Conservation (phyloP, 106 monocot species). For the Allium cepa region DNA sequence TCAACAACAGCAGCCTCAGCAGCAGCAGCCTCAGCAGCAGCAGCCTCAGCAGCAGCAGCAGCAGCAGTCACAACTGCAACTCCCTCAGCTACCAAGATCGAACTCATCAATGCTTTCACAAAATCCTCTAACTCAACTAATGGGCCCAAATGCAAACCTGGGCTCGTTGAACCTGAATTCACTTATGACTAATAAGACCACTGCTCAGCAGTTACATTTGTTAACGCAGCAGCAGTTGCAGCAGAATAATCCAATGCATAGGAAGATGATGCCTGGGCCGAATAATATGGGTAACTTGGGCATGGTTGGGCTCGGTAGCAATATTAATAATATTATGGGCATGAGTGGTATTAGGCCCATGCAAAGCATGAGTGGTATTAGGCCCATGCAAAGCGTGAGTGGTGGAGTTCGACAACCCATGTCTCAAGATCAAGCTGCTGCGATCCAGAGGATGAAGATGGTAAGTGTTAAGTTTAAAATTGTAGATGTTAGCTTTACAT, state of each 20-base stretch:
- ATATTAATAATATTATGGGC: slow-evolving; percentile 31
- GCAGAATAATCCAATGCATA: slow-evolving; percentile 36
- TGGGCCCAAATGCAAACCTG: slow-evolving; percentile 54
- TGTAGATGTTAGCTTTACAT: slow-evolving; percentile 15
- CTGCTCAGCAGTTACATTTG: slow-evolving; percentile 48
- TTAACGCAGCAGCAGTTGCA: slow-evolving; percentile 51
- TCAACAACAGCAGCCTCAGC: slow-evolving; percentile 21
- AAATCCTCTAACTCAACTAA: slow-evolving; percentile 65
- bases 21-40: slow-evolving; percentile 44
- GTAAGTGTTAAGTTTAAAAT: slow-evolving; percentile 12
- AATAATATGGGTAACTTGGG: slow-evolving; percentile 11
- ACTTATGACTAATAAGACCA: slow-evolving; percentile 42
- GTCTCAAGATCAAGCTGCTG: slow-evolving; percentile 17
- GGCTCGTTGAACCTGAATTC: slow-evolving; percentile 32
- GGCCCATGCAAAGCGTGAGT: slow-evolving; percentile 46
- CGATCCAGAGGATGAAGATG: not conserved
- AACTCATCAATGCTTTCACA: slow-evolving; percentile 33
- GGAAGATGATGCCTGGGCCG: slow-evolving; percentile 71
- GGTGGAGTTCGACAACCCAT: too few relatives aligned
- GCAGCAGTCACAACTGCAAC: slow-evolving; percentile 44
- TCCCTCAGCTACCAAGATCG: slow-evolving; percentile 60
- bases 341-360: slow-evolving; percentile 50
- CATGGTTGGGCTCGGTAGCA: slow-evolving; percentile 38
- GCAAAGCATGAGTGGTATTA: slow-evolving; percentile 53
- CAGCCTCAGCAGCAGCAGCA: slow-evolving; percentile 39